These are phyloP conservation scores for Pyricularia pennisetigena DNA, from an alignment of 2,329 filamentous ascomycete genomes.

Conservation along the genomic window DNA sequence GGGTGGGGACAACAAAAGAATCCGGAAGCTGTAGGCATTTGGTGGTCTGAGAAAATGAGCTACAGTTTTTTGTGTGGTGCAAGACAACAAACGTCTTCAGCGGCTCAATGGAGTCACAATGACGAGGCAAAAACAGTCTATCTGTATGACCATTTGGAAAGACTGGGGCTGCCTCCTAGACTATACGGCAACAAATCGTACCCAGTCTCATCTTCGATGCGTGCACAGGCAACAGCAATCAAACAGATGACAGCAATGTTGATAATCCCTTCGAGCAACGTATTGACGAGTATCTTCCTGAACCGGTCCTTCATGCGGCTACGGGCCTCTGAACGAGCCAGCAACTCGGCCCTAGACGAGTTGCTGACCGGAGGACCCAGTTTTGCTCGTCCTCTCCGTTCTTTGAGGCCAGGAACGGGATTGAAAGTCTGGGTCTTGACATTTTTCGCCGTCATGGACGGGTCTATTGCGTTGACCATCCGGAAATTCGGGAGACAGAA, in stretches of 20 bases:
- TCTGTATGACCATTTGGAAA: background rate
- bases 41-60: background rate
- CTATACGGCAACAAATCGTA: slow-evolving; percentile 1
- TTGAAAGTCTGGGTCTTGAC: background rate
- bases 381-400: background rate
- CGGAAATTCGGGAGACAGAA: background rate
- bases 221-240: background rate
- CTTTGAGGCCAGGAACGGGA: background rate
- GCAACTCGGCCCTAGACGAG: background rate
- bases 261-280: slow-evolving; percentile 3
- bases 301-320: background rate
- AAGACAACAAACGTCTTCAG: background rate
- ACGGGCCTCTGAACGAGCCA: background rate
- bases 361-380: background rate
- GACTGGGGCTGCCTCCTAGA: background rate
- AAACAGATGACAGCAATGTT: background rate
- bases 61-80: background rate
- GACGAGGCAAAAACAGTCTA: background rate
- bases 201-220: slow-evolving; percentile 3
- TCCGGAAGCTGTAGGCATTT: background rate
- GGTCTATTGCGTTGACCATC: background rate
- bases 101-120: background rate
- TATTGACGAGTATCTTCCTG: slow-evolving; percentile 1
- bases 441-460: background rate
- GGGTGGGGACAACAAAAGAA: background rate